Evolutionary conservation across 148 eudicot genomes (phyloP).

Genomic region (Chenopodium suecicum): DNA sequence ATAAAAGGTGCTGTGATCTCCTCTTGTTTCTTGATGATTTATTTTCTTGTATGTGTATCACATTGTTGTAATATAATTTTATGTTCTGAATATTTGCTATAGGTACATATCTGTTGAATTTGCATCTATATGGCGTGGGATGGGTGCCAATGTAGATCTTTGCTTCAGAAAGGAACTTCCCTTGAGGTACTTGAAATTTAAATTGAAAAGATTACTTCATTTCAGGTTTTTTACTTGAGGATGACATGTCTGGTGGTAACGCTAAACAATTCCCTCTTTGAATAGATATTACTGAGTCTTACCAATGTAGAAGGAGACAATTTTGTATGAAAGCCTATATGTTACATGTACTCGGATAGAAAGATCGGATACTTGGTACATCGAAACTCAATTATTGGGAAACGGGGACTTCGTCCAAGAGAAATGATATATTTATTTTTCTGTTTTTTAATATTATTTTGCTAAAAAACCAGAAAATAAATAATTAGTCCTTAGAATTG

Average conservation of each 20-base stretch:
- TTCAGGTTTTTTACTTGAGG: background rate
- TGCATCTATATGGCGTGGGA: conserved; percentile 99
- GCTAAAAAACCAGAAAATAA: no score
- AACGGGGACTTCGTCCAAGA: no score
- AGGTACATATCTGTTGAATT: conserved; percentile 99
- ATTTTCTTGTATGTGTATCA: background rate
- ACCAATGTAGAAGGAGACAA: background rate
- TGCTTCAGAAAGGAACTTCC: conserved; percentile 93
- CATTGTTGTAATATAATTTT: background rate
- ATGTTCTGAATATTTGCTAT: conserved; percentile 9
- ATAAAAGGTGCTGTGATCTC: background rate
- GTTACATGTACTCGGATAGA: no score
- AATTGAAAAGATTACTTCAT: background rate
- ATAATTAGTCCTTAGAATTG: no score
- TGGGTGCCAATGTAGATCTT: conserved; percentile 85
- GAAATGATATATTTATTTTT: no score
- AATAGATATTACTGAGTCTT: background rate
- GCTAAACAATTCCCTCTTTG: background rate
- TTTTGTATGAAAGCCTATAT: background rate
- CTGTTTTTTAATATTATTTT: no score
- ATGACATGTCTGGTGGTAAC: background rate
- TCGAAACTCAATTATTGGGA: no score
- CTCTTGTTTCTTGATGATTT: background rate
- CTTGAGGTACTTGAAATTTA: conserved; percentile 51
- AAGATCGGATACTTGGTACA: no score